These are phyloP conservation scores for Fusarium sp. DNA, from an alignment of 2,329 filamentous ascomycete species.

Conservation along the genomic window DNA sequence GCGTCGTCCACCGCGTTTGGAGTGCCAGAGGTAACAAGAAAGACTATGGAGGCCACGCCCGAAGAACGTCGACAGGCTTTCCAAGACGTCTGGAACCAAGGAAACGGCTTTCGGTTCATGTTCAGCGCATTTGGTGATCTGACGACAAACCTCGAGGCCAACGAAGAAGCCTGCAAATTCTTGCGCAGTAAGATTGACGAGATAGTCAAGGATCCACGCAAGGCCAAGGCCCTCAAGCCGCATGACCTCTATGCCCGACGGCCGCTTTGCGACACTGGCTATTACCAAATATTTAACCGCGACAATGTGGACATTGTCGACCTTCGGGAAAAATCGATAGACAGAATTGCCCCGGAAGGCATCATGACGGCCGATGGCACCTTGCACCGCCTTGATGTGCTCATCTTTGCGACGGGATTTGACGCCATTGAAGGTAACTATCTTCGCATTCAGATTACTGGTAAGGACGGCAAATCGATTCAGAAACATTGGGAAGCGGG, in stretches of 20 bases:
- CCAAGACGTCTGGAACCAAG: slow-evolving; percentile 46
- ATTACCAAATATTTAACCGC: not conserved
- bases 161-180: slow-evolving; percentile 42
- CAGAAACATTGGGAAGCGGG: not conserved
- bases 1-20: not conserved
- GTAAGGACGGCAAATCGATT: not conserved
- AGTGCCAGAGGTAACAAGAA: not conserved
- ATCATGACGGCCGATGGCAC: slow-evolving; percentile 50
- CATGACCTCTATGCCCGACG: slow-evolving; percentile 27
- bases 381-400: slow-evolving; percentile 49
- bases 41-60: not conserved
- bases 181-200: slow-evolving; percentile 39
- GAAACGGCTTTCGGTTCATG: slow-evolving; percentile 47
- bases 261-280: slow-evolving; percentile 5
- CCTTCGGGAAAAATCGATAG: not conserved
- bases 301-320: not conserved
- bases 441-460: not conserved
- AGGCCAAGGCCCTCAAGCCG: slow-evolving; percentile 32
- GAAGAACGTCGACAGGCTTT: slow-evolving; percentile 31
- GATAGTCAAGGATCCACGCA: slow-evolving; percentile 37
- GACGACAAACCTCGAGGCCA: slow-evolving; percentile 34
- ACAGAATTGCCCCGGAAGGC: slow-evolving; percentile 50
- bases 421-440: not conserved
- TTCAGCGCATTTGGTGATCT: slow-evolving; percentile 42
- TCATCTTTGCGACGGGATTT: slow-evolving; percentile 45